A percentile compares a stretch with the other conserved stretches of the same genome.
phyloP scores from a whole-genome alignment of 78 protist species.

The Dictyostelium firmibasis region DNA sequence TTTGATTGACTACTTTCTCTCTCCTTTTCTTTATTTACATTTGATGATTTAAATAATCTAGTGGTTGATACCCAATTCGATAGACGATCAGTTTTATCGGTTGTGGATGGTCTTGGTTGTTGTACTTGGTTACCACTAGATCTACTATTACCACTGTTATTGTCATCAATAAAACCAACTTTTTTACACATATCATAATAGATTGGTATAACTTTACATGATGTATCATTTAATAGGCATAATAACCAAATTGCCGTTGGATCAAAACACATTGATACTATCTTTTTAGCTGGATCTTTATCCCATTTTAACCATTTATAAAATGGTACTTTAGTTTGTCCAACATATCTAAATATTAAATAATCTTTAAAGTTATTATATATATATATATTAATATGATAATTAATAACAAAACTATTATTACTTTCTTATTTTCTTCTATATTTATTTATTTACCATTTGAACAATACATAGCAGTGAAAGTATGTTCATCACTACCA shows the following conservation, averaged over 20 bases:
- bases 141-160: neutral
- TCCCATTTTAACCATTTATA: slow-evolving; percentile 75
- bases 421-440: neutral
- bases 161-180: slow-evolving; percentile 16
- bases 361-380: slow-evolving; percentile 6
- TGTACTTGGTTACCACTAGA: neutral
- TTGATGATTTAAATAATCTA: neutral
- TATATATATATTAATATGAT: neutral
- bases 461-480: slow-evolving; percentile 74
- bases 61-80: slow-evolving; percentile 15
- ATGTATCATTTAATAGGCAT: slow-evolving; percentile 47
- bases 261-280: slow-evolving; percentile 79
- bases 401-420: neutral
- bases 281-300: slow-evolving; percentile 41
- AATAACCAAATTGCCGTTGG: slow-evolving; percentile 78
- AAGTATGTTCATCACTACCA: slow-evolving; percentile 37
- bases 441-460: slow-evolving; percentile 5
- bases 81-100: slow-evolving; percentile 17
- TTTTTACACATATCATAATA: slow-evolving; percentile 76
- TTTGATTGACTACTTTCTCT: neutral
- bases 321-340: slow-evolving; percentile 77
- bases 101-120: neutral
- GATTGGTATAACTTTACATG: slow-evolving; percentile 57
- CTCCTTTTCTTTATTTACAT: neutral
- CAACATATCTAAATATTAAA: slow-evolving; percentile 80